These are phyloP conservation scores for Neofusicoccum laricinum DNA, from an alignment of 2,329 filamentous ascomycete genomes.

Conservation along the genomic window DNA sequence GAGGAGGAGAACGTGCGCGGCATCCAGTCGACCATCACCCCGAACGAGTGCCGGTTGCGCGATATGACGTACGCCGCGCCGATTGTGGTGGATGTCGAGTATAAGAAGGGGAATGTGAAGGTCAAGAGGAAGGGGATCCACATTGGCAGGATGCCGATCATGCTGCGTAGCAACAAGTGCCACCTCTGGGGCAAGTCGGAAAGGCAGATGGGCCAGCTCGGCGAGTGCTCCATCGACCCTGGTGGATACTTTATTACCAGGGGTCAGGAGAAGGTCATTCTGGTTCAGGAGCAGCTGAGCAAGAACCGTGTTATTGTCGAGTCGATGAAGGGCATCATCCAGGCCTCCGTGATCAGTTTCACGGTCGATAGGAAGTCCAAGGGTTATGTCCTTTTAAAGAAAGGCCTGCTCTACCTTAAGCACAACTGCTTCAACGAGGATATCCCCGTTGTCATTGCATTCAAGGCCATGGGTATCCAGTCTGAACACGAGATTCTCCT, in stretches of 20 bases:
- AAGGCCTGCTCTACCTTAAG: constrained; percentile 81
- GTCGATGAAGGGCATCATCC: constrained; percentile 89
- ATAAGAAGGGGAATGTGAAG: constrained; percentile 75
- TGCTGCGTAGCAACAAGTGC: constrained; percentile 95
- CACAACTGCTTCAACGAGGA: constrained; percentile 93
- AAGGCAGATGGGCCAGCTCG: constrained; percentile 83
- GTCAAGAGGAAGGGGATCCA: constrained; percentile 71
- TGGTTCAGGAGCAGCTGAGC: constrained; percentile 97
- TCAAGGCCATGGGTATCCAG: constrained; percentile 90
- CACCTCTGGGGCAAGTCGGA: constrained; percentile 81
- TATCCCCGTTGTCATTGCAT: constrained; percentile 88
- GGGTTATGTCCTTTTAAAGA: constrained; percentile 92
- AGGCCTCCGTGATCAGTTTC: constrained; percentile 94
- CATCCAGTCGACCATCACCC: constrained; percentile 63
- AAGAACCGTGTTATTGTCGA: constrained; percentile 99
- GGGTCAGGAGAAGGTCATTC: constrained; percentile 96
- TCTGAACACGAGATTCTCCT: constrained; percentile 94
- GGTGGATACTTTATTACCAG: constrained; percentile 98
- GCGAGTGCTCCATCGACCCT: constrained; percentile 93
- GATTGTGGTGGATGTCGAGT: constrained; percentile 88
- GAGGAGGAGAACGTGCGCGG: constrained; percentile 63
- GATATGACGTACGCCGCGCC: constrained; percentile 98
- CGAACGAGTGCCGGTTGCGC: constrained; percentile 92
- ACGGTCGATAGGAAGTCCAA: constrained; percentile 98
- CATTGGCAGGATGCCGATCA: constrained; percentile 90